Percentiles rank a stretch among this genome's conserved stretches.
Conservation (phyloP, 768 basidiomycete genomes). For the Collybia sordida region DNA sequence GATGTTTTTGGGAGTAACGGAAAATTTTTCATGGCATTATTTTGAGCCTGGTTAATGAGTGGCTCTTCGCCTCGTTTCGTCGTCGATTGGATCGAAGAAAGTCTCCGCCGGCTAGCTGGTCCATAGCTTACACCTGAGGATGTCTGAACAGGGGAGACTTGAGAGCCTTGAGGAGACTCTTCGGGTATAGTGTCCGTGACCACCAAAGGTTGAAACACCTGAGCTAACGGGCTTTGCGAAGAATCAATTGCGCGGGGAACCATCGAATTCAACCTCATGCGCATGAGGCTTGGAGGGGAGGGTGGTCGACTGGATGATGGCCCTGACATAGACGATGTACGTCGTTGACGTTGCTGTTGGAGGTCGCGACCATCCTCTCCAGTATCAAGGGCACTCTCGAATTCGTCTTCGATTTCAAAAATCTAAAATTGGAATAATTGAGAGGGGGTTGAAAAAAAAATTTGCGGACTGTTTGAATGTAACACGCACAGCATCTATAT, state of each 20-base stretch:
- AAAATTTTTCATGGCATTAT: conserved; percentile 20
- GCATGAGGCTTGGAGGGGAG: conserved; percentile 19
- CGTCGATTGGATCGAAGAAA: conserved; percentile 34
- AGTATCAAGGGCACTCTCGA: conserved; percentile 58
- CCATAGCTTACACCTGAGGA: conserved; percentile 38
- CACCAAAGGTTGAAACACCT: conserved; percentile 68
- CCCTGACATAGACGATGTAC: conserved; percentile 4
- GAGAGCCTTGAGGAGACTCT: conserved; percentile 9
- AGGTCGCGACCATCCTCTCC: conserved; percentile 26
- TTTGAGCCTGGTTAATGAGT: conserved; percentile 13
- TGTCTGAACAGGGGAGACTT: too few relatives aligned
- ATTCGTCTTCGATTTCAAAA: conserved; percentile 76
- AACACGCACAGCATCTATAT: conserved; percentile 71
- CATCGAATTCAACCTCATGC: conserved; percentile 44
- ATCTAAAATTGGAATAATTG: conserved; percentile 39
- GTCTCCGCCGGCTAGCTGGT: conserved; percentile 39
- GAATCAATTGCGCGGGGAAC: conserved; percentile 35
- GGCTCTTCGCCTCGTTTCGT: conserved; percentile 18
- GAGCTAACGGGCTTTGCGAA: conserved; percentile 66
- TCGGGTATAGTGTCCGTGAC: conserved; percentile 48
- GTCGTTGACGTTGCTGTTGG: conserved; percentile 20
- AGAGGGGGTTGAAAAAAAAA: background rate
- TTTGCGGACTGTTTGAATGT: background rate
- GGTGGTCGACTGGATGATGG: conserved; percentile 5
- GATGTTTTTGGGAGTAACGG: conserved; percentile 19